A percentile compares a stretch with the other conserved stretches of the same genome.
phyloP scores from a whole-genome alignment of 345 rosid genomes.

The Linum usitatissimum region DNA sequence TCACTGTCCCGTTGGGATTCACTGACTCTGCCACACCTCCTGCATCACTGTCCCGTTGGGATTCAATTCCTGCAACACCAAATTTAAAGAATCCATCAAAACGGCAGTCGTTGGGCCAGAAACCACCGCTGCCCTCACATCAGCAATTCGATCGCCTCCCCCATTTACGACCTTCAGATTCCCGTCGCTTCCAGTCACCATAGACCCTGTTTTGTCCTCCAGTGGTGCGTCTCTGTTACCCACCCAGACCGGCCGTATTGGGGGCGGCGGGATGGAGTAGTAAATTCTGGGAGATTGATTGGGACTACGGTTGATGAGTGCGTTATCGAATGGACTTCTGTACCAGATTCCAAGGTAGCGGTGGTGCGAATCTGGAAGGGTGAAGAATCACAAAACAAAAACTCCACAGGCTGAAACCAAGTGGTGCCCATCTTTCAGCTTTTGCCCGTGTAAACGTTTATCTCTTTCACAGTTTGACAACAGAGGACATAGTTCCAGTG shows the following conservation, averaged over 20 bases:
- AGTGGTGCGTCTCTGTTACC: constrained; percentile 21
- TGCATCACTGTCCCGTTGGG: constrained; percentile 8
- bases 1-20: no score
- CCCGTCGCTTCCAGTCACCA: constrained; percentile 20
- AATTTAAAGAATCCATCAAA: constrained; percentile 10
- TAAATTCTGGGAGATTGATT: neutral
- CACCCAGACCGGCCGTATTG: constrained; percentile 21
- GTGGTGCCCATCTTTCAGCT: constrained; percentile 5
- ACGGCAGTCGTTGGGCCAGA: neutral
- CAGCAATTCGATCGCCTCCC: constrained; percentile 9
- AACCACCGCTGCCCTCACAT: neutral
- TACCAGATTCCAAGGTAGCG: neutral
- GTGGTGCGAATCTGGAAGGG: constrained; percentile 4
- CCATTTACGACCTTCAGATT: constrained; percentile 17
- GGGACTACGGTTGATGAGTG: neutral
- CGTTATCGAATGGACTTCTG: constrained; percentile 21
- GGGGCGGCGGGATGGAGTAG: neutral
- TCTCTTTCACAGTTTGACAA: neutral
- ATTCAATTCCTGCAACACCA: constrained; percentile 6
- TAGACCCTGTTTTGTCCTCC: constrained; percentile 11
- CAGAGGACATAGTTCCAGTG: neutral
- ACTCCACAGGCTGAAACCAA: constrained; percentile 11
- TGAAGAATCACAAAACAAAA: constrained; percentile 14
- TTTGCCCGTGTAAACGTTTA: constrained; percentile 3
- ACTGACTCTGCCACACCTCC: no score